These are phyloP conservation scores for Cyberlindnera sargentensis DNA, from an alignment of 805 yeast genomes.

Conservation along the genomic window DNA sequence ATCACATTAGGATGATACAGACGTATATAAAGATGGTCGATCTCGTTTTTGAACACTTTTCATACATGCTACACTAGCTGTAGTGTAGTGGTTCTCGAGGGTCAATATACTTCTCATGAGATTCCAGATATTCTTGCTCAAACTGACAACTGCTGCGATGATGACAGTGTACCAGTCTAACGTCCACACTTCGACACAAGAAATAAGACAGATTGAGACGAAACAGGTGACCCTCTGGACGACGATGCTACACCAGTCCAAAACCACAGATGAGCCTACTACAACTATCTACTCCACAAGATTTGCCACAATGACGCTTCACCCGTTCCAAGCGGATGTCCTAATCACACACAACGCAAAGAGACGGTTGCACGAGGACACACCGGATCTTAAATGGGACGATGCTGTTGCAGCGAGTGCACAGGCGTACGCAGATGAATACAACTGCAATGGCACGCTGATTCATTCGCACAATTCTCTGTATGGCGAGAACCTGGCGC, in stretches of 20 bases:
- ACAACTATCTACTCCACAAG: slow-evolving; percentile 14
- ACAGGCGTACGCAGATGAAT: slow-evolving; percentile 43
- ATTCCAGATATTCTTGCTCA: too few species aligned
- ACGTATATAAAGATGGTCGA: too few species aligned
- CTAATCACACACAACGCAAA: slow-evolving; percentile 43
- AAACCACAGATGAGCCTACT: slow-evolving; percentile 8
- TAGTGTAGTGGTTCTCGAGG: too few species aligned
- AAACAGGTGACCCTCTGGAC: slow-evolving; percentile 8
- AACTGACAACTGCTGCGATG: background rate
- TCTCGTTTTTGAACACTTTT: too few species aligned
- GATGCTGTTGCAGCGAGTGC: slow-evolving; percentile 47
- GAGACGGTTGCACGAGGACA: slow-evolving; percentile 44
- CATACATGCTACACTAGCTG: too few species aligned
- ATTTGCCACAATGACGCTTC: slow-evolving; percentile 12
- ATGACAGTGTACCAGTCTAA: slow-evolving; percentile 7
- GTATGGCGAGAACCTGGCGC: slow-evolving; percentile 79
- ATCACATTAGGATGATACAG: too few species aligned
- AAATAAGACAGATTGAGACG: slow-evolving; percentile 1
- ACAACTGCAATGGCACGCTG: slow-evolving; percentile 50
- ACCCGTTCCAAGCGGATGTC: slow-evolving; percentile 2
- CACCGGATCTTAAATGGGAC: slow-evolving; percentile 49
- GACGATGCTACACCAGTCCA: background rate
- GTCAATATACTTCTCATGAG: too few species aligned
- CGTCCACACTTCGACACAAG: slow-evolving; percentile 1
- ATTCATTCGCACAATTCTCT: slow-evolving; percentile 46